These are phyloP conservation scores for Thielaviopsis ethacetica DNA, from an alignment of 2,329 filamentous ascomycete species.

Conservation along the genomic window DNA sequence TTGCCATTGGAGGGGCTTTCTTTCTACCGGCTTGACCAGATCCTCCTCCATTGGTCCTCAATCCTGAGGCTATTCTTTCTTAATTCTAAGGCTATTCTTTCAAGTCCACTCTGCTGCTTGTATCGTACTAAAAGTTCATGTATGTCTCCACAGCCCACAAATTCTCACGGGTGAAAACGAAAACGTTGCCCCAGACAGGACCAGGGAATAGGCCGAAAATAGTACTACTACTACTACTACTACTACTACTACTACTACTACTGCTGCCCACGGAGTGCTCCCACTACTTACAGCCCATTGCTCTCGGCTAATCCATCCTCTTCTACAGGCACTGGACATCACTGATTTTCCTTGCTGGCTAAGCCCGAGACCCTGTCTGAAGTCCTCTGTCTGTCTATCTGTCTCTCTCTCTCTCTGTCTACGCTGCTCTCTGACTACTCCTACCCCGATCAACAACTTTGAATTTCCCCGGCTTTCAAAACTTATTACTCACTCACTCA, in stretches of 20 bases:
- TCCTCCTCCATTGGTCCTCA: background rate
- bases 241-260: too few species aligned
- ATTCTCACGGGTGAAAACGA: background rate
- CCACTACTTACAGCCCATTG: too few species aligned
- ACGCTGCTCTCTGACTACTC: background rate
- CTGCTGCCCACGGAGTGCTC: too few species aligned
- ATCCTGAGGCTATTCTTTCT: background rate
- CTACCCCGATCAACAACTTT: background rate
- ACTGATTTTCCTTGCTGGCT: too few species aligned
- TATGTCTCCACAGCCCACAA: background rate
- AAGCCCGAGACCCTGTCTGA: too few species aligned
- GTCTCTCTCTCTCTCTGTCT: too few species aligned
- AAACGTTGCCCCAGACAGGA: background rate
- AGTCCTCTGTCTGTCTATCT: too few species aligned
- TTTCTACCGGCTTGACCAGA: too few species aligned
- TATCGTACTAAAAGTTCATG: background rate
- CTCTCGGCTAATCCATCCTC: too few species aligned
- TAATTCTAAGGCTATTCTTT: background rate
- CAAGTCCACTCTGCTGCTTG: background rate
- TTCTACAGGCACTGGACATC: too few species aligned
- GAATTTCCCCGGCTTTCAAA: background rate
- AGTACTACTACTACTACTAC: too few species aligned
- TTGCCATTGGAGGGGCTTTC: too few species aligned
- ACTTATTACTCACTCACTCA: background rate
- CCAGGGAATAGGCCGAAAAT: background rate